Conservation (phyloP, 257 asterid genomes). For the Nicotiana noctiflora region DNA sequence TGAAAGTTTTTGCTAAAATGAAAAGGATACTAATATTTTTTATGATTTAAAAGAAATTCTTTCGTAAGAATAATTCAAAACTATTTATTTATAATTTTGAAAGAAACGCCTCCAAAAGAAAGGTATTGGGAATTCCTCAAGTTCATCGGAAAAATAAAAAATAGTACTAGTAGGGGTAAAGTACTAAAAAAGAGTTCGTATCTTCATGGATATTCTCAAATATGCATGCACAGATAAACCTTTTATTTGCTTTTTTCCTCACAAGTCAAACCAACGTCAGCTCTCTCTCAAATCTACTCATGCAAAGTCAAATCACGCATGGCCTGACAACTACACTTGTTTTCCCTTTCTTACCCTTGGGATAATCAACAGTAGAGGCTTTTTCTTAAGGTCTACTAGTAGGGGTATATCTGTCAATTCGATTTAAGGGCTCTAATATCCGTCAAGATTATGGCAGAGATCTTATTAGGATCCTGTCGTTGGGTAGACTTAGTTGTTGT, state of each 20-base stretch:
- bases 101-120: too few relatives aligned
- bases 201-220: neutral
- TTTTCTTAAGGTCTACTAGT: neutral
- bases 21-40: too few relatives aligned
- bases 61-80: too few relatives aligned
- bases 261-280: constrained; percentile 4
- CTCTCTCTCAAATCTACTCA: constrained; percentile 1
- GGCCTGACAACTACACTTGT: neutral
- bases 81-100: too few relatives aligned
- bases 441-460: constrained; percentile 3
- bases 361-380: too few relatives aligned
- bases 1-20: too few relatives aligned
- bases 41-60: too few relatives aligned
- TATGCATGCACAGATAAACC: neutral
- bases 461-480: neutral
- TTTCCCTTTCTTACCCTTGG: neutral
- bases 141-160: too few relatives aligned
- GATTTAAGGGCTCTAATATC: neutral
- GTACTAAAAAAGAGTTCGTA: neutral
- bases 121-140: too few relatives aligned
- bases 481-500: neutral
- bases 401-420: neutral
- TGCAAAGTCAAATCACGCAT: constrained; percentile 19
- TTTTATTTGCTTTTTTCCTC: neutral
- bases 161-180: too few relatives aligned